Conservation (phyloP, 1,139 yeast species). For the Sugiyamaella sp. region DNA sequence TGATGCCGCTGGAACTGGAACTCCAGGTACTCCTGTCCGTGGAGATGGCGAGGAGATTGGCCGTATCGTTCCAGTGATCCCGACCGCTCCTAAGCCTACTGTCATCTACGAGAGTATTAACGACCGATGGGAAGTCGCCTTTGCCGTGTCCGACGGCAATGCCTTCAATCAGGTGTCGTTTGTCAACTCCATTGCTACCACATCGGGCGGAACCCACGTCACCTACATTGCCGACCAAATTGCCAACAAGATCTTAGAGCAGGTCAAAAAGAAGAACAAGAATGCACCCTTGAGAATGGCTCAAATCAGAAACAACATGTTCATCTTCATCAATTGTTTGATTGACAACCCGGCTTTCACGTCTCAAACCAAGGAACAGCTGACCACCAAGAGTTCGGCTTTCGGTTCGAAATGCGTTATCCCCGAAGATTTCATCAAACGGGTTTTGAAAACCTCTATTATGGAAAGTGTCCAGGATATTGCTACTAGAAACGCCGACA, state of each 20-base stretch:
- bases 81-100: slow-evolving; percentile 55
- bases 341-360: slow-evolving; percentile 97
- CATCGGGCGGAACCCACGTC: slow-evolving; percentile 96
- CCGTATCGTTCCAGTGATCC: slow-evolving; percentile 30
- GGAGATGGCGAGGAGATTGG: slow-evolving; percentile 9
- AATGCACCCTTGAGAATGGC: slow-evolving; percentile 77
- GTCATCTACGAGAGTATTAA: slow-evolving; percentile 77
- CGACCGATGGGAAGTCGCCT: slow-evolving; percentile 94
- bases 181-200: slow-evolving; percentile 96
- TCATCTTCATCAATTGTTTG: slow-evolving; percentile 85
- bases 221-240: slow-evolving; percentile 85
- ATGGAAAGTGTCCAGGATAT: slow-evolving; percentile 80
- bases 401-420: slow-evolving; percentile 84
- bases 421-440: slow-evolving; percentile 74
- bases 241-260: slow-evolving; percentile 70
- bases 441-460: slow-evolving; percentile 75
- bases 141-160: slow-evolving; percentile 87
- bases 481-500: slow-evolving; percentile 85
- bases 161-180: slow-evolving; percentile 90
- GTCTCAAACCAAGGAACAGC: slow-evolving; percentile 95
- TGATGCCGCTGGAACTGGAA: slow-evolving; percentile 41
- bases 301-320: slow-evolving; percentile 89
- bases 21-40: slow-evolving; percentile 3
- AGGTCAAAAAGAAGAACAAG: slow-evolving; percentile 74
- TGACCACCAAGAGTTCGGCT: slow-evolving; percentile 84